phyloP scores from a whole-genome alignment of 345 rosid species.

The Aethionema arabicum region DNA sequence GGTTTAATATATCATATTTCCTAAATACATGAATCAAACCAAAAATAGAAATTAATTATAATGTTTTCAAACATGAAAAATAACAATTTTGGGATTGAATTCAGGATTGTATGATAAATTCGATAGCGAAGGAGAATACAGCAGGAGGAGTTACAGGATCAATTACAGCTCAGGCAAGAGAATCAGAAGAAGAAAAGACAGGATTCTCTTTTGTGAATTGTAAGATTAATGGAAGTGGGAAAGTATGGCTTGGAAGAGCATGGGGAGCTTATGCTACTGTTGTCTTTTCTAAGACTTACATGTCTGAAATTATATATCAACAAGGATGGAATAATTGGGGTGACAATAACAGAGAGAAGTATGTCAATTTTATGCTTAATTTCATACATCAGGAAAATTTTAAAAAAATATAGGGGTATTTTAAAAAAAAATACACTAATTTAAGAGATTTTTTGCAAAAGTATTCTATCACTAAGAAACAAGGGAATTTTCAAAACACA shows the following conservation, averaged over 20 bases:
- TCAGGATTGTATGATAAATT: constrained; percentile 51
- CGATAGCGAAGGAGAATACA: constrained; percentile 41
- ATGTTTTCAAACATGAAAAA: background rate
- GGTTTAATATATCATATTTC: no score
- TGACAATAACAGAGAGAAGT: constrained; percentile 61
- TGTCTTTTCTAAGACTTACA: constrained; percentile 61
- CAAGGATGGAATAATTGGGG: constrained; percentile 81
- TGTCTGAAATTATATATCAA: constrained; percentile 54
- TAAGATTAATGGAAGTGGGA: constrained; percentile 56
- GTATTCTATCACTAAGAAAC: no score
- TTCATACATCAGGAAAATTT: no score
- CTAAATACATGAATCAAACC: no score
- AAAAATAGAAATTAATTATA: no score
- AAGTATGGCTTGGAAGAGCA: constrained; percentile 75
- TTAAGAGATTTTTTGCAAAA: no score
- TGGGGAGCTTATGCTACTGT: constrained; percentile 69
- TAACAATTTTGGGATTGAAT: background rate
- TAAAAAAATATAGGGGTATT: no score
- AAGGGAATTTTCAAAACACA: no score
- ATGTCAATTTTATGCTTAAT: constrained; percentile 17
- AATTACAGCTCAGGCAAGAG: constrained; percentile 60
- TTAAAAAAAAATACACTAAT: no score
- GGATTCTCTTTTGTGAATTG: constrained; percentile 75
- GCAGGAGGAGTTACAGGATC: constrained; percentile 40
- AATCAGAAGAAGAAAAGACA: constrained; percentile 47